Evolutionary conservation across 139 green algal species (phyloP), one percentile per base, ranked within the genome.

Genomic region (Volvox reticuliferus): DNA sequence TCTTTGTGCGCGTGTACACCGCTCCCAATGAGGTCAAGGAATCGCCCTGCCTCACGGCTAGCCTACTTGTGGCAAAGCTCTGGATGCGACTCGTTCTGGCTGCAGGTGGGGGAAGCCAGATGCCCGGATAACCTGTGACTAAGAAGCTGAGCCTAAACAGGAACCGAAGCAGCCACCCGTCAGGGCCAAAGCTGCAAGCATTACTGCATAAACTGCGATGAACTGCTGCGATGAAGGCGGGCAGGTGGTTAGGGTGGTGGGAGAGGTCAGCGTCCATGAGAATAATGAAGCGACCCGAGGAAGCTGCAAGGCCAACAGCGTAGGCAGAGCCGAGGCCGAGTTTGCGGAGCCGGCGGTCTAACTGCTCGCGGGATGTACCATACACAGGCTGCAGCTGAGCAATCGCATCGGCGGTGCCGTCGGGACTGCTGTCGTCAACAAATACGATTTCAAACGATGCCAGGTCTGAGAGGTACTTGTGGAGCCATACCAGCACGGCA

Each of bases 181-280:
- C 44, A 9, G 44, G 9, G 9, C 5, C 44, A 55, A 55, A 55
- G 44, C 44, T 55, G 44, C 44, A 55, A 5, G 44, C 44, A 55
- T 55, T 55, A 9, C 44, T 9, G 44, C 44, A 55, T 55, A n/a
- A n/a, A n/a, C n/a, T n/a, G n/a, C n/a, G n/a, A n/a, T n/a, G n/a
- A n/a, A n/a, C n/a, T 62, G 89, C 24, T 0, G 77, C 69, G 28
- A 93, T 81, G 61, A 93, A 92, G 2, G 50, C 67, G 2, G 91
- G 91, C 1, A 93, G 79, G 71, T 93, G 86, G 82, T 94, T 91
- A 22, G 96, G 96, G 91, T 99, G 97, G 94, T 99, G 98, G 9
- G 95, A 98, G 28, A 99, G 92, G 90, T 99, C 98, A 19, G 98
- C 98, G 78, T 99, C 98, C 98, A 99, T 99, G 33, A 99, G 93